These are phyloP conservation scores for Lachnellula cervina DNA, from an alignment of 2,329 filamentous ascomycete species.

Conservation along the genomic window DNA sequence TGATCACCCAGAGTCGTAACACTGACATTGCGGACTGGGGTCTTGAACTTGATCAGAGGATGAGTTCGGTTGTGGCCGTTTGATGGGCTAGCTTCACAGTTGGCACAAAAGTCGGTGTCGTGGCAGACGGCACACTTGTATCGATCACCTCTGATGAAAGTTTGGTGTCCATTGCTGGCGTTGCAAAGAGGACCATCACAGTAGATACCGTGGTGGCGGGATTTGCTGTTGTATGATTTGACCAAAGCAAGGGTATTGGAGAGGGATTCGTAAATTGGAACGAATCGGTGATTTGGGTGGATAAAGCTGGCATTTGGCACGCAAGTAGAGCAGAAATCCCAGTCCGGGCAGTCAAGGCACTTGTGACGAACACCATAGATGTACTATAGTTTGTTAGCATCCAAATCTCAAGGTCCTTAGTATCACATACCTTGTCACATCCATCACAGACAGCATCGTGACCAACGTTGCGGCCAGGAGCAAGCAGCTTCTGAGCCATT, in stretches of 20 bases:
- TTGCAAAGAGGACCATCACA: constrained; percentile 91
- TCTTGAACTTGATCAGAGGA: constrained; percentile 95
- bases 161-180: constrained; percentile 47
- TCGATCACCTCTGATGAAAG: constrained; percentile 78
- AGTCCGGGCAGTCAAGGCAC: constrained; percentile 94
- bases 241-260: constrained; percentile 36
- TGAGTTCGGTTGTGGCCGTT: constrained; percentile 94
- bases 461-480: constrained; percentile 71
- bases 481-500: constrained; percentile 62
- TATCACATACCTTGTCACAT: constrained; percentile 62
- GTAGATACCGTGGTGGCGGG: constrained; percentile 78
- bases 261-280: constrained; percentile 75
- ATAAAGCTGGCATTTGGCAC: constrained; percentile 58
- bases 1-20: constrained; percentile 82
- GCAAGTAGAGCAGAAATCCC: constrained; percentile 87
- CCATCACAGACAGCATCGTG: constrained; percentile 94
- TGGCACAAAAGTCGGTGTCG: constrained; percentile 91
- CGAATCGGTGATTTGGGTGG: constrained; percentile 84
- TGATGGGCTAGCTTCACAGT: constrained; percentile 81
- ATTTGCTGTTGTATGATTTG: constrained; percentile 37
- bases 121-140: constrained; percentile 98
- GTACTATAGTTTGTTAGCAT: constrained; percentile 41
- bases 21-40: constrained; percentile 79
- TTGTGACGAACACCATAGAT: constrained; percentile 92
- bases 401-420: not conserved